These are phyloP conservation scores for Aeschynomene evenia DNA, from an alignment of 306 rosid genomes.

Conservation along the genomic window DNA sequence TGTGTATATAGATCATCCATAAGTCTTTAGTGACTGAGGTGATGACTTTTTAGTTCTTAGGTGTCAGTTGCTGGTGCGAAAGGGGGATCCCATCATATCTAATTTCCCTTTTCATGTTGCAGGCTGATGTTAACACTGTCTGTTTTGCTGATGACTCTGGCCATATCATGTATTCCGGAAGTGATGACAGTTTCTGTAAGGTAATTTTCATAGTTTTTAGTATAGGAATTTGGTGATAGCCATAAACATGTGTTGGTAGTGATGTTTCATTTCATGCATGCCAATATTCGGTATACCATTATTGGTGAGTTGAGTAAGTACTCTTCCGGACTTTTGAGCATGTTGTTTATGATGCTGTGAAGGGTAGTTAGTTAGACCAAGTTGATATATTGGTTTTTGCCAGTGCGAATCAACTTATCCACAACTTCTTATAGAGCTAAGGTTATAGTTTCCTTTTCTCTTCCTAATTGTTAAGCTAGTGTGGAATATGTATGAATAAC, in stretches of 20 bases:
- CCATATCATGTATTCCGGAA: conserved; percentile 88
- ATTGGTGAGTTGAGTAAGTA: neutral
- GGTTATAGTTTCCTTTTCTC: conserved; percentile 32
- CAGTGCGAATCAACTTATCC: neutral
- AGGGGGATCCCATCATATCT: conserved; percentile 22
- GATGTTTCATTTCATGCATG: conserved; percentile 15
- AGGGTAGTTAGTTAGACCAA: conserved; percentile 89
- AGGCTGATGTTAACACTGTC: conserved; percentile 93
- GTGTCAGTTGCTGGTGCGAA: neutral
- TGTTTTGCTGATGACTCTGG: conserved; percentile 94
- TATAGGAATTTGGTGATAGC: conserved; percentile 20
- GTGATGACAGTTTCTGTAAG: conserved; percentile 91
- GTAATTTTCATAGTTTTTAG: conserved; percentile 44
- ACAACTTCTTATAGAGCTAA: neutral
- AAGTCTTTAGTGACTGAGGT: neutral
- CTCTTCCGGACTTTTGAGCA: neutral
- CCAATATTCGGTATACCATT: neutral
- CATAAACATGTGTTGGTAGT: neutral
- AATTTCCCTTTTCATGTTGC: conserved; percentile 41
- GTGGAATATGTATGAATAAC: neutral
- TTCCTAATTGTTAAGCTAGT: neutral
- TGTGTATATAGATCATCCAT: neutral
- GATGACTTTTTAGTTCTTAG: no score
- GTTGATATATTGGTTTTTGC: conserved; percentile 38
- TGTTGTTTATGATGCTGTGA: conserved; percentile 19